These are phyloP conservation scores for Apiospora kogelbergensis DNA, from an alignment of 2,329 filamentous ascomycete species.

Conservation along the genomic window DNA sequence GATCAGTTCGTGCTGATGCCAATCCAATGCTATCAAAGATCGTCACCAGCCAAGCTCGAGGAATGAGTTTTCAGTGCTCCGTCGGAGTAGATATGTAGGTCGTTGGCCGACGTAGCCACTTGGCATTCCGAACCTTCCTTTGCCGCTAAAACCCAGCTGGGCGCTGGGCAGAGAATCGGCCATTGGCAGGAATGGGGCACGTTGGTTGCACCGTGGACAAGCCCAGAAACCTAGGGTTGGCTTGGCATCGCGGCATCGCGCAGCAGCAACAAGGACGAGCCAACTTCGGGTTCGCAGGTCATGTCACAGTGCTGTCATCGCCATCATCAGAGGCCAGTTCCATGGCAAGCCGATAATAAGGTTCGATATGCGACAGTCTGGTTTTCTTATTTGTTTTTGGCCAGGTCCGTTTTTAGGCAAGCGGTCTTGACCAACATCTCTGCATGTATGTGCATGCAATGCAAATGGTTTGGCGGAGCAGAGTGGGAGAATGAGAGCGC, in stretches of 20 bases:
- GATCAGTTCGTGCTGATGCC: too few relatives aligned
- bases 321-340: background rate
- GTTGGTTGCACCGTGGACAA: background rate
- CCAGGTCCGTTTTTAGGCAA: background rate
- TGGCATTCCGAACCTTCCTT: background rate
- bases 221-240: background rate
- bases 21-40: background rate
- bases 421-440: background rate
- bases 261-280: background rate
- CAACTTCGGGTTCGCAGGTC: background rate
- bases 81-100: background rate
- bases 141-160: background rate
- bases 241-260: background rate
- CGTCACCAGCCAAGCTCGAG: background rate
- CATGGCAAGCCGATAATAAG: background rate
- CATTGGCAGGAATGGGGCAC: background rate
- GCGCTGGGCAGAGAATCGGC: too few relatives aligned
- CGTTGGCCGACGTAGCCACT: background rate
- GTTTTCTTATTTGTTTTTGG: background rate
- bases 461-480: background rate
- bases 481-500: background rate
- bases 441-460: background rate
- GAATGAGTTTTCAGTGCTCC: background rate
- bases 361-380: background rate
- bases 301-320: background rate